These are phyloP conservation scores for Fusarium albidum DNA, from an alignment of 2,329 filamentous ascomycete species.

Conservation along the genomic window DNA sequence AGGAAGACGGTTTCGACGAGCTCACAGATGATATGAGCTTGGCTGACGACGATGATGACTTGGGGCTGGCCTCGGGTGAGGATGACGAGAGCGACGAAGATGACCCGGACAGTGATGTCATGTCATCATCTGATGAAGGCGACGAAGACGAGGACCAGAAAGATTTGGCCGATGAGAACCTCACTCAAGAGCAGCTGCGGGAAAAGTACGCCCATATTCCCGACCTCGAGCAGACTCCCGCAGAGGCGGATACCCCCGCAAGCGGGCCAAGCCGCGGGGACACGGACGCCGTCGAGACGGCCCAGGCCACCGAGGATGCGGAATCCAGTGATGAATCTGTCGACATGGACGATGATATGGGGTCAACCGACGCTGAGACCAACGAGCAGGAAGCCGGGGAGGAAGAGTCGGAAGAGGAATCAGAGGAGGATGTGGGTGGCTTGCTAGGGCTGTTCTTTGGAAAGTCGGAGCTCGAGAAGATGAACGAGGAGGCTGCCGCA, in stretches of 20 bases:
- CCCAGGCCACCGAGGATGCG: conserved; percentile 34
- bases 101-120: conserved; percentile 56
- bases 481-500: conserved; percentile 52
- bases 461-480: conserved; percentile 63
- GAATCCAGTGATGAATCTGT: conserved; percentile 71
- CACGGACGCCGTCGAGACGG: conserved; percentile 32
- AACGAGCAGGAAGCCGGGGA: conserved; percentile 55
- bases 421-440: conserved; percentile 54
- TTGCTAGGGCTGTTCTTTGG: conserved; percentile 67
- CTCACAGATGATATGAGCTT: conserved; percentile 55
- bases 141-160: conserved; percentile 66
- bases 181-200: conserved; percentile 74
- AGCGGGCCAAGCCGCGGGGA: conserved; percentile 36
- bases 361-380: conserved; percentile 61
- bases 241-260: conserved; percentile 36
- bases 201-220: conserved; percentile 75
- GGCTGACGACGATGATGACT: conserved; percentile 44
- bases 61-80: conserved; percentile 47
- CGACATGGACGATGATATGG: conserved; percentile 73
- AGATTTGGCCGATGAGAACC: conserved; percentile 65
- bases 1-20: conserved; percentile 56
- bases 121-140: conserved; percentile 70
- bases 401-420: conserved; percentile 54
- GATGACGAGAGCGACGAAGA: conserved; percentile 52
- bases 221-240: conserved; percentile 47